Evolutionary conservation across 148 eudicot genomes (phyloP), one percentile per base, ranked within the genome.

Genomic region (Spergularia bocconei): DNA sequence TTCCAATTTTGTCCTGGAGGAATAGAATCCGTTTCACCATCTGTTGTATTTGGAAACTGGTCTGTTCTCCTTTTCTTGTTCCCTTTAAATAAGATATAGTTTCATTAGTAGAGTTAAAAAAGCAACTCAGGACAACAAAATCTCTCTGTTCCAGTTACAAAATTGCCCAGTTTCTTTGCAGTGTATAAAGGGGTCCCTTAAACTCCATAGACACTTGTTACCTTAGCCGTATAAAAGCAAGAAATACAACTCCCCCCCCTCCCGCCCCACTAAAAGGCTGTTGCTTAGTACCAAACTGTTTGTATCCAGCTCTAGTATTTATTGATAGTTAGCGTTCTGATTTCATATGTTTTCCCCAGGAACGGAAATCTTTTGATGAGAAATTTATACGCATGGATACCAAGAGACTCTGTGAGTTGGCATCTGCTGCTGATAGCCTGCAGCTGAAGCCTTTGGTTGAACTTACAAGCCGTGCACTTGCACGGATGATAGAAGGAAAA

Each of bases 371-470:
- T 61, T 93, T 88, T 55, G 94, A 93, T 84, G 97, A 93, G 79
- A 93, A 87, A 80, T 93, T 91, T 78, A 83, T 89, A 62, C 81
- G 91, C 16, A 93, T 89, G 91, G 98, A 91, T 84, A 91, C 94
- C 58, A 85, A 87, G 80, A 85, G 91, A 82, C 92, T 93, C 13
- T 91, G 94, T 79, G 98, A 91, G 80, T 85, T 93, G 83, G 91
- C 96, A 70, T 87, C 96, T 83, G 97, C 96, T 76, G 93, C 97
- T 51, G 92, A 91, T 74, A 89, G 93, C 84, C 88, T 93, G 50
- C 93, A 93, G 72, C 77, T 93, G 83, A 88, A 87, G 86, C 92
- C 98, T 20, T 83, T 93, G 84, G 93, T 93, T 82, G 92, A 91
- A 79, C 85, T 88, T 59, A 93, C 94, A 48, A 91, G 98, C 68